Conservation (phyloP, 106 monocot genomes). For the Cymbidium sinense region DNA sequence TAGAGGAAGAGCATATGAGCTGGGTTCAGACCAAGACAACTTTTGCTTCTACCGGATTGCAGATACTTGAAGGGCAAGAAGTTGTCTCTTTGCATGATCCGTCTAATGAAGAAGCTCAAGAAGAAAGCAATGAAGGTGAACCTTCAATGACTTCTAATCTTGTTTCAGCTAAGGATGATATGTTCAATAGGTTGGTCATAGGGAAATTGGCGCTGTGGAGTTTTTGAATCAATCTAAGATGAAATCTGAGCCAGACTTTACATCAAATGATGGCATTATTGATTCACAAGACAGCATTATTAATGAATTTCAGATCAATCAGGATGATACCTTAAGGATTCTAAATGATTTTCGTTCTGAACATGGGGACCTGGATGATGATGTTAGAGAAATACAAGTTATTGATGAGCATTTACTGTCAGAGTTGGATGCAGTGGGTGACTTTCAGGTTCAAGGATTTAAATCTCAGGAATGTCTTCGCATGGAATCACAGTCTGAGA, state of each 20-base stretch:
- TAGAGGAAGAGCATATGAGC: constrained; percentile 21
- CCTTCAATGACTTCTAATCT: constrained; percentile 3
- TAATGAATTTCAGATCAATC: constrained; percentile 8
- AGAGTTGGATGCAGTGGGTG: constrained; percentile 66
- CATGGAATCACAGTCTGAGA: neutral
- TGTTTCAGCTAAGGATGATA: neutral
- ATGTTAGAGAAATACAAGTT: constrained; percentile 14
- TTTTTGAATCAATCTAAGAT: constrained; percentile 3
- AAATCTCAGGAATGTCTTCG: constrained; percentile 10
- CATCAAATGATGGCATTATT: neutral
- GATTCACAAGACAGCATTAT: constrained; percentile 5
- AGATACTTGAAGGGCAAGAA: constrained; percentile 15
- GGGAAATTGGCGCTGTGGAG: constrained; percentile 7
- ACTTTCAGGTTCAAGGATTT: constrained; percentile 25
- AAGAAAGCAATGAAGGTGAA: constrained; percentile 6
- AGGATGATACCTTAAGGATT: neutral
- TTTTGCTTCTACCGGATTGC: neutral
- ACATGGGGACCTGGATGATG: constrained; percentile 17
- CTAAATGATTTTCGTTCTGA: constrained; percentile 31
- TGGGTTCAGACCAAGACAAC: neutral
- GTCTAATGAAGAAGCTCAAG: constrained; percentile 7
- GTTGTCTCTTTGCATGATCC: neutral
- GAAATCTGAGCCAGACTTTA: constrained; percentile 8
- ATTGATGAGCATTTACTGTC: constrained; percentile 45
- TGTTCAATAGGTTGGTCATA: no score